Percentiles rank a stretch among this genome's conserved stretches.
Conservation (phyloP, 345 rosid species). For the Populus ilicifolia region DNA sequence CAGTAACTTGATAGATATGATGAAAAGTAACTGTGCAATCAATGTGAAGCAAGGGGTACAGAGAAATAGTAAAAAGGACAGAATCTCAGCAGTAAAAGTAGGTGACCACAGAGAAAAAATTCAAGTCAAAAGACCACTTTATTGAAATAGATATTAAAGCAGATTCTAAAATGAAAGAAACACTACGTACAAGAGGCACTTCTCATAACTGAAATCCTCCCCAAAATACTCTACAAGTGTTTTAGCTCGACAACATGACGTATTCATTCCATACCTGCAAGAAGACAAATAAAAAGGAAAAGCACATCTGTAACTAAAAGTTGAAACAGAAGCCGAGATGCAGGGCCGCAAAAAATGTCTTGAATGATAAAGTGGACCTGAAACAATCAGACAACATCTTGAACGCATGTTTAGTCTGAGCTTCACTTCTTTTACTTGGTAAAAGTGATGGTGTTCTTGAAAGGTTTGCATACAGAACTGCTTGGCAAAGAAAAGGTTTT, state of each 20-base stretch:
- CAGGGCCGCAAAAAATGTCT: background rate
- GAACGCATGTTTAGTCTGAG: constrained; percentile 62
- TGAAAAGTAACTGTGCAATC: background rate
- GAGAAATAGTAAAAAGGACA: background rate
- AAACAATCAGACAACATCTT: constrained; percentile 77
- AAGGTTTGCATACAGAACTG: constrained; percentile 74
- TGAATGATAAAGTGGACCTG: constrained; percentile 38
- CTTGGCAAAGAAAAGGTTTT: constrained; percentile 2
- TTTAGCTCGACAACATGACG: constrained; percentile 74
- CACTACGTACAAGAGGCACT: constrained; percentile 61
- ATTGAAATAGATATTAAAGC: background rate
- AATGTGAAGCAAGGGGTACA: background rate
- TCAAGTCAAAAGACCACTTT: background rate
- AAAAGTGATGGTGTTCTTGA: constrained; percentile 66
- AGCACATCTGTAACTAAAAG: background rate
- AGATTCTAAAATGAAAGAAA: background rate
- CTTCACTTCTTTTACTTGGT: constrained; percentile 70
- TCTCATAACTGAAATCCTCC: constrained; percentile 52
- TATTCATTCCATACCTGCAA: constrained; percentile 86
- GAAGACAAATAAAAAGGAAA: background rate
- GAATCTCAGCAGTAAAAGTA: background rate
- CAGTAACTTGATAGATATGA: background rate
- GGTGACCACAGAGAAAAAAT: no score
- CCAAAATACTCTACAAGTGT: constrained; percentile 78
- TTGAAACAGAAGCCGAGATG: background rate